Evolutionary conservation across 2,329 filamentous ascomycete genomes (phyloP).

Genomic region (Fusarium sp.): DNA sequence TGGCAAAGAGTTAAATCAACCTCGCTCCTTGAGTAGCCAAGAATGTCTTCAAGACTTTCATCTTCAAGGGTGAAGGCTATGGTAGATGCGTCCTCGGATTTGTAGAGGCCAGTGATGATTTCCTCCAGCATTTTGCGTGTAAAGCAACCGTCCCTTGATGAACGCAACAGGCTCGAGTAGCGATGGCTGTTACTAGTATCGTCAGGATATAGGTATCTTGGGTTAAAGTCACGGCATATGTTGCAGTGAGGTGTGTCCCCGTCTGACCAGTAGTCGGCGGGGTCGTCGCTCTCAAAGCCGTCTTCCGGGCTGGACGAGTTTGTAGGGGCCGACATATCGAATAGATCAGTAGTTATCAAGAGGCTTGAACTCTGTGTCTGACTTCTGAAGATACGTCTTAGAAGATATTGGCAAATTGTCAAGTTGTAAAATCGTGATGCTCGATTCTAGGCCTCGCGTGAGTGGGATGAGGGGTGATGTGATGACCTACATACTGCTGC

Average conservation of each 20-base stretch:
- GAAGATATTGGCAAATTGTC: not conserved
- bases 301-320: not conserved
- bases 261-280: not conserved
- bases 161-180: not conserved
- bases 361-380: not conserved
- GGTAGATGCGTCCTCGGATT: not conserved
- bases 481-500: not conserved
- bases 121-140: not conserved
- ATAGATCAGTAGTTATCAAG: not conserved
- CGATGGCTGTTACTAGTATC: not conserved
- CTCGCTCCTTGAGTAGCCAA: not conserved
- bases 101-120: not conserved
- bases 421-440: not conserved
- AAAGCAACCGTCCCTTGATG: not conserved
- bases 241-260: too few species aligned
- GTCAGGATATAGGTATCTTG: not conserved
- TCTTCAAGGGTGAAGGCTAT: accelerated
- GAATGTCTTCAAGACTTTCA: not conserved
- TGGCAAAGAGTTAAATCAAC: too few species aligned
- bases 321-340: not conserved
- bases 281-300: not conserved
- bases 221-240: not conserved
- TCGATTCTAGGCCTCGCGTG: not conserved
- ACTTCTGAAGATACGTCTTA: not conserved
- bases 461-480: not conserved